phyloP scores from a whole-genome alignment of 1,139 yeast genomes.

The Blastobotrys petasosporus region DNA sequence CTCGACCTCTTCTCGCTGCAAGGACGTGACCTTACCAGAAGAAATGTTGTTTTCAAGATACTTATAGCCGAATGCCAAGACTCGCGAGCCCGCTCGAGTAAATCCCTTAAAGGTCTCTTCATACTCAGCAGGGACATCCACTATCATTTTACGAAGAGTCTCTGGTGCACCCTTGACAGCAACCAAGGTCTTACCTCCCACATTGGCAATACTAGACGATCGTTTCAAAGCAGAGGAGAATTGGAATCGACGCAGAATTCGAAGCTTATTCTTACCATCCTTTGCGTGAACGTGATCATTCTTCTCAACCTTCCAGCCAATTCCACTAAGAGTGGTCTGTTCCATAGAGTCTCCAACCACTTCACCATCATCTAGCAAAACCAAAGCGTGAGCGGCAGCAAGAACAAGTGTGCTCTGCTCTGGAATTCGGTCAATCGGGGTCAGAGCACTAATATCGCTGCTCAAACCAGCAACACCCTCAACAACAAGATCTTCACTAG shows the following conservation, averaged over 20 bases:
- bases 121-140: conserved; percentile 66
- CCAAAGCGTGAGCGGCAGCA: conserved; percentile 96
- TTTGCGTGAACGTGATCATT: conserved; percentile 44
- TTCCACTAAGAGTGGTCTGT: conserved; percentile 85
- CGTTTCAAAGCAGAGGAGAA: conserved; percentile 94
- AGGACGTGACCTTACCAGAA: conserved; percentile 46
- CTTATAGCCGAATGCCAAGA: conserved; percentile 87
- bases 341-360: conserved; percentile 99
- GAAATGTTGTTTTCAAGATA: conserved; percentile 50
- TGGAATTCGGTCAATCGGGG: conserved; percentile 56
- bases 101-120: conserved; percentile 85
- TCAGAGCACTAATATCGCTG: conserved; percentile 49
- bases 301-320: conserved; percentile 77
- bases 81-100: conserved; percentile 95
- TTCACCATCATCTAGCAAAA: conserved; percentile 89
- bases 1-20: conserved; percentile 74
- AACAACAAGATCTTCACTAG: conserved; percentile 93
- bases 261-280: conserved; percentile 42
- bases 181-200: conserved; percentile 54
- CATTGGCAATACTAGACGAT: conserved; percentile 80
- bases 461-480: conserved; percentile 90
- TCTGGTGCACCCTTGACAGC: conserved; percentile 99
- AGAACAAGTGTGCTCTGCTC: conserved; percentile 63
- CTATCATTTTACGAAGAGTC: conserved; percentile 75
- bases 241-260: conserved; percentile 89